Evolutionary conservation across 2,329 filamentous ascomycete species (phyloP).

Genomic region (Remersonia thermophila): DNA sequence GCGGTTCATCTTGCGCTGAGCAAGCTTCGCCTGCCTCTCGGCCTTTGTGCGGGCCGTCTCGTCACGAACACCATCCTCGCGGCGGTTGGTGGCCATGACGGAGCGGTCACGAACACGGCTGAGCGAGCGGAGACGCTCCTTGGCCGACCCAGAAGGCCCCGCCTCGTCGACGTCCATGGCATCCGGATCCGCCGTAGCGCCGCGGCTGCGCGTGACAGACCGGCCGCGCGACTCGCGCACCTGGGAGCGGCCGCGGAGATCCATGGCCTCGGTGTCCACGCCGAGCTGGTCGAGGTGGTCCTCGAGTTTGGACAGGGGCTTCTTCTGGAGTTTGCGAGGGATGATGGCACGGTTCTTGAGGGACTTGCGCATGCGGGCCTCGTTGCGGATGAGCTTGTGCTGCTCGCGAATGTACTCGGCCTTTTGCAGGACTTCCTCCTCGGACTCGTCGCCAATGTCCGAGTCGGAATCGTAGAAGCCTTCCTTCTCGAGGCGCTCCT

Average conservation of each 20-base stretch:
- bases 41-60: slow-evolving; percentile 59
- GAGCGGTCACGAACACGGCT: slow-evolving; percentile 55
- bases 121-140: slow-evolving; percentile 57
- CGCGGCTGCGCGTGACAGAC: slow-evolving; percentile 49
- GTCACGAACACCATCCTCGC: slow-evolving; percentile 65
- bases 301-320: slow-evolving; percentile 78
- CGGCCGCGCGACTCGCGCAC: slow-evolving; percentile 60
- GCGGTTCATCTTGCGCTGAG: slow-evolving; percentile 97
- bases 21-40: slow-evolving; percentile 74
- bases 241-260: slow-evolving; percentile 53
- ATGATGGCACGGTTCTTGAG: slow-evolving; percentile 96
- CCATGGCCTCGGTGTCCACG: slow-evolving; percentile 66
- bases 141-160: slow-evolving; percentile 26
- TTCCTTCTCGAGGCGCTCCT: slow-evolving; percentile 80
- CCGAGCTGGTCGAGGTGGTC: slow-evolving; percentile 74
- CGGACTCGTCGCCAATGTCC: slow-evolving; percentile 75
- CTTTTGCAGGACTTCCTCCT: slow-evolving; percentile 79
- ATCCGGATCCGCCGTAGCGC: slow-evolving; percentile 51
- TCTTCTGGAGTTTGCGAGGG: slow-evolving; percentile 67
- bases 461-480: slow-evolving; percentile 86
- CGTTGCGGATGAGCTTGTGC: slow-evolving; percentile 82
- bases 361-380: slow-evolving; percentile 86
- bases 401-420: slow-evolving; percentile 94
- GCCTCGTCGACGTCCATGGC: slow-evolving; percentile 60
- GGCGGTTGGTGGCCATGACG: slow-evolving; percentile 48